These are phyloP conservation scores for Diplodia seriata DNA, from an alignment of 2,329 filamentous ascomycete species.

Conservation along the genomic window DNA sequence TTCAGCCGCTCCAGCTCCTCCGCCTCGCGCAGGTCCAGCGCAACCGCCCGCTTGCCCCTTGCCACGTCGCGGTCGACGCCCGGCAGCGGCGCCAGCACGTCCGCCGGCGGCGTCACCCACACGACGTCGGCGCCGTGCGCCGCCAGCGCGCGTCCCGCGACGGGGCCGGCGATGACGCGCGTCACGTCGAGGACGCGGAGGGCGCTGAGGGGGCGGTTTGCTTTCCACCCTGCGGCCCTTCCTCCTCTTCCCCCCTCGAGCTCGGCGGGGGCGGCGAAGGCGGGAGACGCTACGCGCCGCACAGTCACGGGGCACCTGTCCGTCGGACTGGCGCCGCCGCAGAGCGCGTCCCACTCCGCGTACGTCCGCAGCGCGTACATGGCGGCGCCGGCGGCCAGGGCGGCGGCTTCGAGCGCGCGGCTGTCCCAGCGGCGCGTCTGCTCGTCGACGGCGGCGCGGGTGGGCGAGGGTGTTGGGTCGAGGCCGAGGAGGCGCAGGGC, in stretches of 20 bases:
- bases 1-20: neutral
- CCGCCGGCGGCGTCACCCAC: constrained; percentile 49
- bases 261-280: no score
- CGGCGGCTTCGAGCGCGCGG: constrained; percentile 58
- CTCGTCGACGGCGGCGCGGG: constrained; percentile 49
- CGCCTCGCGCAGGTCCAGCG: constrained; percentile 49
- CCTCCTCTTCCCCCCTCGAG: no score
- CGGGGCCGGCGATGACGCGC: constrained; percentile 57
- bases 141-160: constrained; percentile 51
- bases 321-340: constrained; percentile 4
- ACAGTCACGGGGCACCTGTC: constrained; percentile 59
- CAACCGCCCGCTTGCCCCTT: constrained; percentile 57
- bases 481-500: constrained; percentile 55
- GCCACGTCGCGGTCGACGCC: constrained; percentile 56
- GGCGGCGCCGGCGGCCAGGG: constrained; percentile 51
- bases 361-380: constrained; percentile 60
- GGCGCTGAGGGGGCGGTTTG: constrained; percentile 43
- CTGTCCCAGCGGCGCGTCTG: constrained; percentile 52
- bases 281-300: constrained; percentile 40
- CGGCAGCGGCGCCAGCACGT: constrained; percentile 50
- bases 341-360: constrained; percentile 59
- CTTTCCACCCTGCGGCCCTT: no score
- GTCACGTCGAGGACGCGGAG: constrained; percentile 60
- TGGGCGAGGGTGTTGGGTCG: constrained; percentile 37
- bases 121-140: constrained; percentile 58